Base-by-base conservation (phyloP, 768 basidiomycete species). In the Favolaschia claudopus region DNA sequence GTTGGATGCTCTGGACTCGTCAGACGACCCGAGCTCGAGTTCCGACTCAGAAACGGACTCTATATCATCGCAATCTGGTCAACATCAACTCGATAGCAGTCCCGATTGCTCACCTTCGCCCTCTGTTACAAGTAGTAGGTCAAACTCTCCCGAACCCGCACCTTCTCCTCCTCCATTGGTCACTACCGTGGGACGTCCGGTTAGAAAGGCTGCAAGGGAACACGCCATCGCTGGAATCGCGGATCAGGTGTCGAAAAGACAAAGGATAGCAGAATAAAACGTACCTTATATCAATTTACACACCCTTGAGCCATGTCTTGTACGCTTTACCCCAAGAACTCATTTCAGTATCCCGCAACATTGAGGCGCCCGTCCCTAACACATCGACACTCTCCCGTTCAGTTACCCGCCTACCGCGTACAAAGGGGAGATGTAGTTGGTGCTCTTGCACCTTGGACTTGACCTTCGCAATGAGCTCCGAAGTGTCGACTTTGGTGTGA, bases 401-500 rank as follows among this genome's bases (percentile, higher is more conserved):
- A 1, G 54, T 47, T 3, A 25, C 28, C 1, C 45, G 36, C 3
- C 54, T 39, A 2, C 54, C 45, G 2, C 5, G 5, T 2, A 47
- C 44, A 2, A 1, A 1, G 3, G 54, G 37, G 3, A 24, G 25
- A 25, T 55, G 36, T 2, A 55, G 24, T 19, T 47, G 1, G 29
- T 25, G 40, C 37, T 55, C 54, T 2, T 6, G 2, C 54, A 55
- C 47, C 13, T 55, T 55, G 0, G 15, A 29, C 28, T 47, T 46
- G 1, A 55, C 37, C 7, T 47, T 55, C 2, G 5, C 17, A 14
- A 55, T 40, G 5, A 22, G 29, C 1, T 2, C 37, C 7, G 44
- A 47, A 15, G 15, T 12, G 54, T 47, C 29, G 15, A 27, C 45
- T 12, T 55, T 55, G 9, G 54, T 55, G 20, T 55, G 54, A 37